Conservation (phyloP, 192 early-diverging fungal genomes). For the Backusella parvicylindrica region DNA sequence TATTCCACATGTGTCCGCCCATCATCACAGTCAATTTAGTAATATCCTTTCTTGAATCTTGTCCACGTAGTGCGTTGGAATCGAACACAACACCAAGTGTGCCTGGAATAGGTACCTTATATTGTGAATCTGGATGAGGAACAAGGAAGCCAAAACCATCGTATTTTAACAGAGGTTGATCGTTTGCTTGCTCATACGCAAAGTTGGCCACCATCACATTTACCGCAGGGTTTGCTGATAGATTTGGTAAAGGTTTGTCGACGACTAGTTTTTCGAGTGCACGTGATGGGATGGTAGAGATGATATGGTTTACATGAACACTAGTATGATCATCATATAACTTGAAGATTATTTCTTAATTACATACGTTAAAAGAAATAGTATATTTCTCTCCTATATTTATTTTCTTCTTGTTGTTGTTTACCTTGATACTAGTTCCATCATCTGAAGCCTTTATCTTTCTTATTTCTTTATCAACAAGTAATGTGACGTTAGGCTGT, state of each 20-base stretch:
- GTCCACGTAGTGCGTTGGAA: conserved; percentile 69
- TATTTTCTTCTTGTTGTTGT: neutral
- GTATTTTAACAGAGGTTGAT: conserved; percentile 39
- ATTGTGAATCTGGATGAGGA: conserved; percentile 50
- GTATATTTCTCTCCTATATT: conserved; percentile 20
- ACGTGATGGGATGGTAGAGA: conserved; percentile 65
- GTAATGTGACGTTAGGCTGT: conserved; percentile 57
- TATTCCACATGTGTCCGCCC: conserved; percentile 75
- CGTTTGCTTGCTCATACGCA: conserved; percentile 44
- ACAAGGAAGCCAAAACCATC: conserved; percentile 92
- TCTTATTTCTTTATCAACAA: conserved; percentile 40
- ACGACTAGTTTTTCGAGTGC: conserved; percentile 46
- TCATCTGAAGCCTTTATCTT: conserved; percentile 33
- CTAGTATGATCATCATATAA: neutral
- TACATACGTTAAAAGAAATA: too few species aligned
- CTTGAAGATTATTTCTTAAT: conserved; percentile 12
- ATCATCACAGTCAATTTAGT: conserved; percentile 86
- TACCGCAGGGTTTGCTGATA: conserved; percentile 63
- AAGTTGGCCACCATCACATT: conserved; percentile 87
- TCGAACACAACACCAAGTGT: conserved; percentile 88
- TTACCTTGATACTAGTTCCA: conserved; percentile 41
- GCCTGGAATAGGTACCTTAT: conserved; percentile 21
- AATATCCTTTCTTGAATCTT: conserved; percentile 44
- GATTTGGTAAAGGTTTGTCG: conserved; percentile 34
- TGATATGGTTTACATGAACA: conserved; percentile 51